A percentile compares a stretch with the other conserved stretches of the same genome.
Conservation (phyloP, 1,139 yeast genomes). For the Yamadazyma buinensis region DNA sequence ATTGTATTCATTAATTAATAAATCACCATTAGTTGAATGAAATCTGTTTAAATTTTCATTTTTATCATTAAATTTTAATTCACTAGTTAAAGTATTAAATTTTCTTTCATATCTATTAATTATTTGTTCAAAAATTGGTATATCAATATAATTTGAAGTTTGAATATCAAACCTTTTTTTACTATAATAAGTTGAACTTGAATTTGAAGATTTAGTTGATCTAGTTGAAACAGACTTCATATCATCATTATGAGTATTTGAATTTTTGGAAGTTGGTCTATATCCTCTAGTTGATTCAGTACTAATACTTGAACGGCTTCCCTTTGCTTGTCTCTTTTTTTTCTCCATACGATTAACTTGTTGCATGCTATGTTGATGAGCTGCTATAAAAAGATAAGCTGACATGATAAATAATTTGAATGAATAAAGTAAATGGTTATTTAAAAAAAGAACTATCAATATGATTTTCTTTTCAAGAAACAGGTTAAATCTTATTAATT, state of each 20-base stretch:
- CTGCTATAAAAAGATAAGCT: constrained; percentile 13
- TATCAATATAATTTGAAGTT: constrained; percentile 10
- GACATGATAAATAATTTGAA: constrained; percentile 10
- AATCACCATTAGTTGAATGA: constrained; percentile 10
- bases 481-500: too few relatives aligned
- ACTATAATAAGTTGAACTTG: constrained; percentile 4
- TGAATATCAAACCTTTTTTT: constrained; percentile 10
- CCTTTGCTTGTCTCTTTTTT: background rate
- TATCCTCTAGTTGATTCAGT: background rate
- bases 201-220: constrained; percentile 10
- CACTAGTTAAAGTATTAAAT: constrained; percentile 9
- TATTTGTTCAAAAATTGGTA: constrained; percentile 14
- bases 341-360: constrained; percentile 1
- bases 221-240: constrained; percentile 5
- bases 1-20: constrained; percentile 19
- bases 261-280: background rate
- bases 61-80: constrained; percentile 15
- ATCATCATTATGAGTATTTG: constrained; percentile 7
- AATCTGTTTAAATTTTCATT: constrained; percentile 19
- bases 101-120: constrained; percentile 16
- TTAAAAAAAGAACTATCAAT: too few relatives aligned
- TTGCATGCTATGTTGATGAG: constrained; percentile 9
- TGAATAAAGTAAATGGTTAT: too few relatives aligned
- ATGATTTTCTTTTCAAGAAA: too few relatives aligned
- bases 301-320: background rate